These are phyloP conservation scores for Sphaerulina populicola DNA, from an alignment of 2,329 filamentous ascomycete species.

Conservation along the genomic window DNA sequence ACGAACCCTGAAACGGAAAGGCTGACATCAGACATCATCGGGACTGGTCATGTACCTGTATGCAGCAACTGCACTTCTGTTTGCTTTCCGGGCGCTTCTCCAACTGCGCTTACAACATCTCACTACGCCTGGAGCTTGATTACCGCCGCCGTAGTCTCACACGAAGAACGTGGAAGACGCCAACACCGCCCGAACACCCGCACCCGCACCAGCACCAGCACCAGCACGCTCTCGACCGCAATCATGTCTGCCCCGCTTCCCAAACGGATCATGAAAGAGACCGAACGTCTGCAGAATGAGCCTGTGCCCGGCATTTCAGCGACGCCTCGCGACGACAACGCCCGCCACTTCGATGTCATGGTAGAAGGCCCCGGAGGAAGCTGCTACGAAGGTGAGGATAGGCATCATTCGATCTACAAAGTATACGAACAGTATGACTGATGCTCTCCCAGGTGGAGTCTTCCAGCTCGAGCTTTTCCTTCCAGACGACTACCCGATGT, in stretches of 20 bases:
- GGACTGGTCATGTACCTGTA: background rate
- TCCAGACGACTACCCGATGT: slow-evolving; percentile 98
- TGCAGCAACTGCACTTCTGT: background rate
- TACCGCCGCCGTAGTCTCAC: background rate
- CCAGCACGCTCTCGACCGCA: background rate
- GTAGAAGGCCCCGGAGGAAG: slow-evolving; percentile 89
- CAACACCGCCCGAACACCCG: background rate
- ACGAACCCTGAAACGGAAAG: too few relatives aligned
- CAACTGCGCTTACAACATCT: background rate
- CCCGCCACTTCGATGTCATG: slow-evolving; percentile 95
- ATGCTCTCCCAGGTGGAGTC: slow-evolving; percentile 53
- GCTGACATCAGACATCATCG: background rate
- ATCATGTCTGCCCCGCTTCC: slow-evolving; percentile 59
- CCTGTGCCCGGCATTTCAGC: slow-evolving; percentile 95
- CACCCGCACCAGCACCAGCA: too few relatives aligned
- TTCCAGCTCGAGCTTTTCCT: slow-evolving; percentile 97
- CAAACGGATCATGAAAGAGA: slow-evolving; percentile 98
- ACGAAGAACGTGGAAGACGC: background rate
- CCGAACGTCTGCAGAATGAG: slow-evolving; percentile 90
- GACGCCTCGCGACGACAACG: slow-evolving; percentile 90
- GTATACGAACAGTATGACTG: background rate
- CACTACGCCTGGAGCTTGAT: background rate
- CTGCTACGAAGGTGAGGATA: slow-evolving; percentile 74
- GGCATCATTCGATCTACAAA: background rate
- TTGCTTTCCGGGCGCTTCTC: background rate